Conservation (phyloP, 2,329 filamentous ascomycete species). For the Phoma sp. region DNA sequence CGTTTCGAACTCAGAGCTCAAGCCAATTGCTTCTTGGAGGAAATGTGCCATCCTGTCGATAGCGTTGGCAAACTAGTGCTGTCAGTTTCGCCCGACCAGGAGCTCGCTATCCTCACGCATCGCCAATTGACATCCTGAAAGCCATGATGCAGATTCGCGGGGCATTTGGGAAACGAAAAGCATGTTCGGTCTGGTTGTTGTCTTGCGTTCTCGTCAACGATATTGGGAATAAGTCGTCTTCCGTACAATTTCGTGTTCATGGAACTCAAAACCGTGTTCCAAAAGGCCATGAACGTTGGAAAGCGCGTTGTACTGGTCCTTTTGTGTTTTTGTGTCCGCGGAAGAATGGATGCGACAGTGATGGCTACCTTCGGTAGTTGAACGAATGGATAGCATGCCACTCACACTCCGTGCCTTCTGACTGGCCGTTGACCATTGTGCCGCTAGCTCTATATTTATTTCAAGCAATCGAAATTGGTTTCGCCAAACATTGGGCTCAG, state of each 20-base stretch:
- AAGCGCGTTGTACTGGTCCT: not conserved
- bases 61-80: conserved; percentile 39
- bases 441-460: not conserved
- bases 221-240: conserved; percentile 30
- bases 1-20: conserved; percentile 37
- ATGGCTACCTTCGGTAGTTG: not conserved
- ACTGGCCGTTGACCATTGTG: not conserved
- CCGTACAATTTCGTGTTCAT: conserved; percentile 25
- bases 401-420: conserved; percentile 5
- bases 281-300: conserved; percentile 34
- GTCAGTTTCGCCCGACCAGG: conserved; percentile 23
- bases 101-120: conserved; percentile 34
- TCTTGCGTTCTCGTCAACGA: conserved; percentile 52
- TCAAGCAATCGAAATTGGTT: not conserved
- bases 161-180: conserved; percentile 31
- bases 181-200: conserved; percentile 30
- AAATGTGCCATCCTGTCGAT: conserved; percentile 43
- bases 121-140: conserved; percentile 45
- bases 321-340: not conserved
- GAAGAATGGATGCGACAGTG: conserved; percentile 12
- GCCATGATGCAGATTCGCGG: conserved; percentile 26
- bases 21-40: conserved; percentile 38
- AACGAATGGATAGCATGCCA: not conserved
- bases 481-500: not conserved
- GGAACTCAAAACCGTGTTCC: conserved; percentile 37